Evolutionary conservation across 805 yeast species (phyloP).

Genomic region (Candida morakotiae): DNA sequence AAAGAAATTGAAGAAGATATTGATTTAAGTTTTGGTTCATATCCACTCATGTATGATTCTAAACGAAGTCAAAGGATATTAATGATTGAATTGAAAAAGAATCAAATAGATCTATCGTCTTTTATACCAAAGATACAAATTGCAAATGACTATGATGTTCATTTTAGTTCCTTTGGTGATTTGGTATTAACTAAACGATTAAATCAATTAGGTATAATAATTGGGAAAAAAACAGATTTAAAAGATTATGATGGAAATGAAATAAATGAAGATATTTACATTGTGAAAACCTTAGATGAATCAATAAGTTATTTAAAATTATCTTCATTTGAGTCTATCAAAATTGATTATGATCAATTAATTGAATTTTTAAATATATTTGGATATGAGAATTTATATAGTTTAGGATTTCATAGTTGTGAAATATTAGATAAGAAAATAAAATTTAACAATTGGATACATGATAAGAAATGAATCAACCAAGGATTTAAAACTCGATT

Average conservation of each 20-base stretch:
- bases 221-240: neutral
- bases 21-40: neutral
- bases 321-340: neutral
- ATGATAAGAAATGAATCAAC: no score
- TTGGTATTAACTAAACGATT: neutral
- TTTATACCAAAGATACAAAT: no score
- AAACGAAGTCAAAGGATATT: no score
- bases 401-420: neutral
- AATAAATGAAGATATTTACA: neutral
- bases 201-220: neutral
- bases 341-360: neutral
- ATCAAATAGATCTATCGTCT: no score
- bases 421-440: neutral
- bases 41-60: no score
- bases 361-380: neutral
- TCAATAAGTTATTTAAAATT: no score
- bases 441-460: neutral
- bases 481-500: no score
- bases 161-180: neutral
- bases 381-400: slow-evolving; percentile 1
- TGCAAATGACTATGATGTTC: neutral
- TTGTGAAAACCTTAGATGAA: neutral
- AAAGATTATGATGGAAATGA: neutral
- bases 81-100: no score
- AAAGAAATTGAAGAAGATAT: neutral